A percentile compares a stretch with the other conserved stretches of the same genome.
Conservation (phyloP, 1,139 yeast genomes). For the Yamadazyma siamensis region DNA sequence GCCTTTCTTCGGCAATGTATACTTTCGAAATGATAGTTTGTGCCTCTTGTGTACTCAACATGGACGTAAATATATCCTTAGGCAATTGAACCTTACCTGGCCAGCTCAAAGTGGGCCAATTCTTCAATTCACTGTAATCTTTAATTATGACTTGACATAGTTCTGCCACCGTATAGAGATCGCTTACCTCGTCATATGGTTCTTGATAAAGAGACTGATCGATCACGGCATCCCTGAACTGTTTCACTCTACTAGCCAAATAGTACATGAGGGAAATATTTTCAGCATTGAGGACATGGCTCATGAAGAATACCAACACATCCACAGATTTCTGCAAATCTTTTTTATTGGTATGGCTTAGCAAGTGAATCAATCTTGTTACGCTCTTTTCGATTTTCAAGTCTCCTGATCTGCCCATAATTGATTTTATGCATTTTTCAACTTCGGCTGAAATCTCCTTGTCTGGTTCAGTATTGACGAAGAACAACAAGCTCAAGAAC, state of each 20-base stretch:
- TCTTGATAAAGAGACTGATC: slow-evolving; percentile 33
- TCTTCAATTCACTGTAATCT: slow-evolving; percentile 52
- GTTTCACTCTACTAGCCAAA: slow-evolving; percentile 75
- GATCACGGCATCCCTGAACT: slow-evolving; percentile 61
- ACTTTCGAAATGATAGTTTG: slow-evolving; percentile 43
- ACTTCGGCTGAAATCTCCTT: slow-evolving; percentile 45
- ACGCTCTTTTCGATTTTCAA: slow-evolving; percentile 61
- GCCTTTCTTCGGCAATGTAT: slow-evolving; percentile 46
- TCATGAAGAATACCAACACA: slow-evolving; percentile 59
- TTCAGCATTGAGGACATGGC: slow-evolving; percentile 58
- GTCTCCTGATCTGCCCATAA: slow-evolving; percentile 43
- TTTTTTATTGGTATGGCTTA: slow-evolving; percentile 57
- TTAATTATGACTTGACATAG: slow-evolving; percentile 65
- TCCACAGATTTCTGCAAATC: slow-evolving; percentile 36
- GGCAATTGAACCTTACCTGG: slow-evolving; percentile 75
- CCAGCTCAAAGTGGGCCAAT: slow-evolving; percentile 76
- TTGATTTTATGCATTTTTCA: slow-evolving; percentile 71
- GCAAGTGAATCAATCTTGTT: slow-evolving; percentile 63
- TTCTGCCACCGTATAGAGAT: slow-evolving; percentile 69
- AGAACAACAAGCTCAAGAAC: slow-evolving; percentile 65
- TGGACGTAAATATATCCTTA: slow-evolving; percentile 59
- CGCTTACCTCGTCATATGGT: slow-evolving; percentile 23
- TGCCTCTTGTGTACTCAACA: slow-evolving; percentile 44
- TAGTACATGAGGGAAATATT: slow-evolving; percentile 74
- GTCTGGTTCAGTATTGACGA: slow-evolving; percentile 75